These are phyloP conservation scores for Phytophthora palmivora DNA, from an alignment of 352 stramenopile genomes.

Conservation along the genomic window DNA sequence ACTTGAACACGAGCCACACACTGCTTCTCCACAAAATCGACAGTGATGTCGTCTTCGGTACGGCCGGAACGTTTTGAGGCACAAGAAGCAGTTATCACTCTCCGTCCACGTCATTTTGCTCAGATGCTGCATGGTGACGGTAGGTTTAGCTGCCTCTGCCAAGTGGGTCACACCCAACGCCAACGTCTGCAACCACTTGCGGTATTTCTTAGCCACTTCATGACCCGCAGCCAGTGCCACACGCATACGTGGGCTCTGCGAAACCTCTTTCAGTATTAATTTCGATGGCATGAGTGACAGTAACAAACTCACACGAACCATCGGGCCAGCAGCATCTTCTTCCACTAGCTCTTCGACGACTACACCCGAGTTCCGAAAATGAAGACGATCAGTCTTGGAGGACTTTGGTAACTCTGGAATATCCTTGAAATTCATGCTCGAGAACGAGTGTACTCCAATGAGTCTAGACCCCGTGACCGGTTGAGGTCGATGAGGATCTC, in stretches of 20 bases:
- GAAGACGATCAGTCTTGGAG: slow-evolving; percentile 53
- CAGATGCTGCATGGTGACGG: slow-evolving; percentile 27
- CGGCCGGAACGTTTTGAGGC: slow-evolving; percentile 67
- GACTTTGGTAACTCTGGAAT: slow-evolving; percentile 57
- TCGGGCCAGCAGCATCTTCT: slow-evolving; percentile 34
- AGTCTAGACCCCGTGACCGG: slow-evolving; percentile 31
- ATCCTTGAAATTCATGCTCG: slow-evolving; percentile 73
- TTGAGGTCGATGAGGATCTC: slow-evolving; percentile 25
- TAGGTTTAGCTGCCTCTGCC: slow-evolving; percentile 38
- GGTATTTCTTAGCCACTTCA: slow-evolving; percentile 49
- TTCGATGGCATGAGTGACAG: slow-evolving; percentile 61
- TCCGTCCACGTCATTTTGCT: slow-evolving; percentile 55
- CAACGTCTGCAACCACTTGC: slow-evolving; percentile 66
- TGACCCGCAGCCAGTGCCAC: slow-evolving; percentile 32
- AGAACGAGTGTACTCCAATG: slow-evolving; percentile 62
- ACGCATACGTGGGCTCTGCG: slow-evolving; percentile 42
- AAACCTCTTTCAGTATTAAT: slow-evolving; percentile 47
- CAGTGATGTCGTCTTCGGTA: slow-evolving; percentile 71
- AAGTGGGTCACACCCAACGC: slow-evolving; percentile 48
- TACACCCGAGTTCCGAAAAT: slow-evolving; percentile 68
- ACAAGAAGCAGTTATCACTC: slow-evolving; percentile 63
- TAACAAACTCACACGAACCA: slow-evolving; percentile 59
- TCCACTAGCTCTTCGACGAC: slow-evolving; percentile 52
- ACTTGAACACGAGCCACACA: slow-evolving; percentile 70
- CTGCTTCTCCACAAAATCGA: slow-evolving; percentile 69